Percentiles rank a stretch among this genome's conserved stretches.
These are phyloP conservation scores for Pythium periplocum DNA, from an alignment of 352 stramenopile species.

Conservation along the genomic window DNA sequence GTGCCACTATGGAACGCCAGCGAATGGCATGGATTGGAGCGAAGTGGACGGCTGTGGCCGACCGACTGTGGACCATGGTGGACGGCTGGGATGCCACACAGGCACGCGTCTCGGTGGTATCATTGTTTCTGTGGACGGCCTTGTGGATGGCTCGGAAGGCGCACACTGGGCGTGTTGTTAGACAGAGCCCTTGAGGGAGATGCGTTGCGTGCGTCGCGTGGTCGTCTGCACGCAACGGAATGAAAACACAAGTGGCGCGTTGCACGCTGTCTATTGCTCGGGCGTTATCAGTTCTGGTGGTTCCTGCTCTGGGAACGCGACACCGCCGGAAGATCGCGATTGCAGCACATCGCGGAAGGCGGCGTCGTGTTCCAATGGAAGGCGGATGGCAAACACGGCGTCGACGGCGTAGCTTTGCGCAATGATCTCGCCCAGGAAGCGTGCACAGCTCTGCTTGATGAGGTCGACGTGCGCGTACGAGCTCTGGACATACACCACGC, in stretches of 20 bases:
- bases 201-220: too few species aligned
- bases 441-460: slow-evolving; percentile 41
- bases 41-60: not conserved
- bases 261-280: too few species aligned
- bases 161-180: too few species aligned
- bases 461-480: slow-evolving; percentile 33
- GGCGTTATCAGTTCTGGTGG: too few species aligned
- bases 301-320: not conserved
- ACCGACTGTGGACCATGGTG: too few species aligned
- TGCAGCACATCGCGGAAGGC: slow-evolving; percentile 33
- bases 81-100: too few species aligned
- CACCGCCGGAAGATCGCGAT: slow-evolving; percentile 39
- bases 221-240: too few species aligned
- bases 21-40: slow-evolving; percentile 2
- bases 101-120: too few species aligned
- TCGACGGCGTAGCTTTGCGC: slow-evolving; percentile 26
- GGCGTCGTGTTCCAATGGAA: slow-evolving; percentile 23
- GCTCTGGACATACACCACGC: slow-evolving; percentile 22
- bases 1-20: not conserved
- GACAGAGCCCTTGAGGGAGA: too few species aligned
- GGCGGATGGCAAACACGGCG: slow-evolving; percentile 38
- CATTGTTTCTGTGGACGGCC: too few species aligned
- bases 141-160: too few species aligned
- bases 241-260: too few species aligned
- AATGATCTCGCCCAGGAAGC: slow-evolving; percentile 38